phyloP scores from a whole-genome alignment of 1,139 yeast genomes.

The Nakaseomyces bracarensis region DNA sequence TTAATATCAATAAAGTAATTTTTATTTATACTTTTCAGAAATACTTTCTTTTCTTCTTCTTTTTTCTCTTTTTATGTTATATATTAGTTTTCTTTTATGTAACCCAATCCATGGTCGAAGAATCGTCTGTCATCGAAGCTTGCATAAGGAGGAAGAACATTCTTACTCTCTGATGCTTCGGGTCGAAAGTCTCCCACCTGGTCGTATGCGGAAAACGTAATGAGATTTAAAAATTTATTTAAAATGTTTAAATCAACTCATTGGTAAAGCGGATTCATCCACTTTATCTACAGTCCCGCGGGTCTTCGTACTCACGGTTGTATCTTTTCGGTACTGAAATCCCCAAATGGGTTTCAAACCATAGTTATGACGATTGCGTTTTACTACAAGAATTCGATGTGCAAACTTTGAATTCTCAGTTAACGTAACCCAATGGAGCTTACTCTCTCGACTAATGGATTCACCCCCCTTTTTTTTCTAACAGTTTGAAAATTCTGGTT shows the following conservation, averaged over 20 bases:
- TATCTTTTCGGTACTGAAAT: slow-evolving; percentile 53
- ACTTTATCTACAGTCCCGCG: slow-evolving; percentile 15
- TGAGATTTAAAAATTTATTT: slow-evolving; percentile 34
- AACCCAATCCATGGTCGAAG: slow-evolving; percentile 43
- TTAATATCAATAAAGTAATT: no score
- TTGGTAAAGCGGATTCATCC: slow-evolving; percentile 13
- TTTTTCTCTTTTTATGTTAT: neutral
- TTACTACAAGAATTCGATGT: no score
- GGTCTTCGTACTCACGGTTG: slow-evolving; percentile 13
- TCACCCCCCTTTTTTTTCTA: slow-evolving; percentile 31
- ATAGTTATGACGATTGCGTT: slow-evolving; percentile 71
- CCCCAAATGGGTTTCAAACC: slow-evolving; percentile 44
- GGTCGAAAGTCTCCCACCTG: slow-evolving; percentile 92
- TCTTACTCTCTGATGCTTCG: slow-evolving; percentile 47
- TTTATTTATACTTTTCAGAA: neutral
- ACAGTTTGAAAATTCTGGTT: slow-evolving; percentile 25
- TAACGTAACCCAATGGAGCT: slow-evolving; percentile 83
- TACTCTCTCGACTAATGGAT: slow-evolving; percentile 62
- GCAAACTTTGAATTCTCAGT: slow-evolving; percentile 10
- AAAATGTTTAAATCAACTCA: slow-evolving; percentile 33
- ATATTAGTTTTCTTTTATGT: slow-evolving; percentile 3
- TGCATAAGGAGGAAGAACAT: slow-evolving; percentile 41
- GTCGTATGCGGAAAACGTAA: slow-evolving; percentile 41
- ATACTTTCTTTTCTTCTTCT: neutral
- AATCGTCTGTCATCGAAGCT: slow-evolving; percentile 74